A percentile compares a stretch with the other conserved stretches of the same genome.
These are phyloP conservation scores for Talaromyces sp. DNA, from an alignment of 2,329 filamentous ascomycete species.

Conservation along the genomic window DNA sequence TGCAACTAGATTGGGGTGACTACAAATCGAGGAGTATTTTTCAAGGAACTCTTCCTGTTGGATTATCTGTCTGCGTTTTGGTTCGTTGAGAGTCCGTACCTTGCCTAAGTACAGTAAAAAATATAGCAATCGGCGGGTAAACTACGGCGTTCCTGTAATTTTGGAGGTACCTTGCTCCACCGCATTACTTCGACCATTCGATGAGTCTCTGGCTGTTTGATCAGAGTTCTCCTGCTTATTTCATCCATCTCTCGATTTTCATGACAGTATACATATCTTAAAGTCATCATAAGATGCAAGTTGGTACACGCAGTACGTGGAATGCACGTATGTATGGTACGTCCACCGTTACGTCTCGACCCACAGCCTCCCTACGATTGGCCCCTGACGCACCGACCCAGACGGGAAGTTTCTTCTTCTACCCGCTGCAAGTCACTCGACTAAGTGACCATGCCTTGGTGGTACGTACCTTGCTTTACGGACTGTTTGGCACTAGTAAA, in stretches of 20 bases:
- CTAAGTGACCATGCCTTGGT: not conserved
- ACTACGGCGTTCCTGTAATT: constrained; percentile 13
- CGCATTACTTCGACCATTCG: not conserved
- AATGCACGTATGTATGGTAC: not conserved
- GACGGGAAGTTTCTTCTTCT: constrained; percentile 17
- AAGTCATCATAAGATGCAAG: no score
- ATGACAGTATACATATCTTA: no score
- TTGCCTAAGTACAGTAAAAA: not conserved
- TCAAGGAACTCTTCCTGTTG: not conserved
- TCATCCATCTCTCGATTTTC: no score
- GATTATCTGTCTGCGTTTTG: not conserved
- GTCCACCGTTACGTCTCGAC: not conserved
- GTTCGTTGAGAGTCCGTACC: not conserved
- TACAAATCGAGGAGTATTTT: not conserved
- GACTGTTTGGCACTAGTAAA: constrained; percentile 9
- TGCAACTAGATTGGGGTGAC: not conserved
- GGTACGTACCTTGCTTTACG: not conserved
- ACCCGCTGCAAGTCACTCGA: constrained; percentile 18
- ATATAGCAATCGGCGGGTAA: constrained; percentile 1
- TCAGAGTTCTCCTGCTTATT: not conserved
- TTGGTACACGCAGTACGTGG: not conserved
- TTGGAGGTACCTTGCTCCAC: constrained; percentile 7
- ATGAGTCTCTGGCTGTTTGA: not conserved
- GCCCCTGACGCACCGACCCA: not conserved
- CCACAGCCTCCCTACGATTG: not conserved